These are phyloP conservation scores for Nicotiana rustica DNA, from an alignment of 305 asterid genomes.

Conservation along the genomic window DNA sequence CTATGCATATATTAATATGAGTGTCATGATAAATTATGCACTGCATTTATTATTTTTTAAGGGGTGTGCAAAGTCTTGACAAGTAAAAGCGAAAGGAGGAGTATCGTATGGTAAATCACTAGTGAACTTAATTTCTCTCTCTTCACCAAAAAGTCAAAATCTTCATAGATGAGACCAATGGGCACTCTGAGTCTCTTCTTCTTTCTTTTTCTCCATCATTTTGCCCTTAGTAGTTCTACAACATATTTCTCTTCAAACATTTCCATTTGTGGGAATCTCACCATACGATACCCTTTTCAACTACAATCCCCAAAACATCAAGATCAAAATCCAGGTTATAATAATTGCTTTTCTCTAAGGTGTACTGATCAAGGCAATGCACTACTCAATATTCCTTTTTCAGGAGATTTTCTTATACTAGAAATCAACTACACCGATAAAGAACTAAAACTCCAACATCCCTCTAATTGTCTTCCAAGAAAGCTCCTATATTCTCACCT, in stretches of 20 bases:
- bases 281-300: slow-evolving; percentile 45
- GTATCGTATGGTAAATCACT: neutral
- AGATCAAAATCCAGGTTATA: neutral
- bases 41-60: too few species aligned
- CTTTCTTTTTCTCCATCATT: slow-evolving; percentile 20
- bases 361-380: slow-evolving; percentile 30
- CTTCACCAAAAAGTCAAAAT: neutral
- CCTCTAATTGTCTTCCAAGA: slow-evolving; percentile 30
- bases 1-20: too few species aligned
- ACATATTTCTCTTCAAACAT: neutral
- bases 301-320: slow-evolving; percentile 31
- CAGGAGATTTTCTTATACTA: slow-evolving; percentile 32
- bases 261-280: slow-evolving; percentile 27
- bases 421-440: slow-evolving; percentile 31
- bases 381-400: slow-evolving; percentile 38
- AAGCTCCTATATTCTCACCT: slow-evolving; percentile 21
- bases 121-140: neutral
- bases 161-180: slow-evolving; percentile 27
- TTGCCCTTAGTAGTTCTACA: neutral
- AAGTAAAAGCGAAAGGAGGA: too few species aligned
- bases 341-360: slow-evolving; percentile 39
- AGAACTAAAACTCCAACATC: slow-evolving; percentile 31
- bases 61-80: too few species aligned
- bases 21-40: too few species aligned
- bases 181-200: slow-evolving; percentile 29